Conservation (phyloP, 2,329 filamentous ascomycete species). For the Sordariomycetes sp. region DNA sequence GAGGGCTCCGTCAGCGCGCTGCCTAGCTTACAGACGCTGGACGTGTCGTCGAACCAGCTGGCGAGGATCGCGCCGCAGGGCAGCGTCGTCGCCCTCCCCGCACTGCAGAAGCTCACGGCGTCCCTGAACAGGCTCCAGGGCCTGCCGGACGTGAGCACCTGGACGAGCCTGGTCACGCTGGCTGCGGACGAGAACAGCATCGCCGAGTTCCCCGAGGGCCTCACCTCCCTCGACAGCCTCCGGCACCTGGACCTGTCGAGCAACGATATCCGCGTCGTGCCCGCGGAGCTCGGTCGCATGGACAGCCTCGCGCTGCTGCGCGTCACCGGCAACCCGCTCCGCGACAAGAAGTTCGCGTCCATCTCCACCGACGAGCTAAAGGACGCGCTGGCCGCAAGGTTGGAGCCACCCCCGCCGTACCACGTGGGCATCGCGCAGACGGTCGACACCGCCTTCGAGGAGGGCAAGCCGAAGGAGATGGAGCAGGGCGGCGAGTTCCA, state of each 20-base stretch:
- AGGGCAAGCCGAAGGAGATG: not conserved
- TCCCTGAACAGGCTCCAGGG: conserved; percentile 67
- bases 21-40: conserved; percentile 59
- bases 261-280: conserved; percentile 70
- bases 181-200: conserved; percentile 77
- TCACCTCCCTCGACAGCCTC: conserved; percentile 56
- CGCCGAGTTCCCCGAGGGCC: conserved; percentile 62
- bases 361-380: conserved; percentile 78
- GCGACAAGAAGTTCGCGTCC: conserved; percentile 75
- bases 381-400: conserved; percentile 53
- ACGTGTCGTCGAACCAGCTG: conserved; percentile 69
- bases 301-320: conserved; percentile 63
- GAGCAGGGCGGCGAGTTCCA: not conserved
- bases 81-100: conserved; percentile 51
- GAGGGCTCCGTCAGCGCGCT: conserved; percentile 47
- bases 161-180: conserved; percentile 63
- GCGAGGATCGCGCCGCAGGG: conserved; percentile 34
- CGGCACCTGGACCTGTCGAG: conserved; percentile 73
- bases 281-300: conserved; percentile 72
- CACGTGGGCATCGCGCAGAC: conserved; percentile 7
- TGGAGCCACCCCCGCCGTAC: conserved; percentile 45
- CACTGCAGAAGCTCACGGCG: conserved; percentile 63
- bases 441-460: conserved; percentile 6
- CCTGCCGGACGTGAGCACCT: conserved; percentile 65
- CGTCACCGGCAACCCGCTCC: conserved; percentile 79